Evolutionary conservation across 345 rosid species (phyloP).

Genomic region (Populus pruinosa): DNA sequence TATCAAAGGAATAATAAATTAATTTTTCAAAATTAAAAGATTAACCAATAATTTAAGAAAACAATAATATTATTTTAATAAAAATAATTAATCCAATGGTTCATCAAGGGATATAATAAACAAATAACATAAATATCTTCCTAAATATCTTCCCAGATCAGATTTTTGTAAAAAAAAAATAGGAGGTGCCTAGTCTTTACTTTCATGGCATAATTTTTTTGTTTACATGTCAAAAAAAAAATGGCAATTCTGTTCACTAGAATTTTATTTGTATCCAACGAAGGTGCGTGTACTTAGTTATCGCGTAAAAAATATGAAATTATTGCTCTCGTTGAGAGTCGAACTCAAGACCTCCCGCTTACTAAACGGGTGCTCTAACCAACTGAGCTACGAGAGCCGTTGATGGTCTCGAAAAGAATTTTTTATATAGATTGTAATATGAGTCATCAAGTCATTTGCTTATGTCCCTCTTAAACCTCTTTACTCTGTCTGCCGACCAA

Average conservation of each 20-base stretch:
- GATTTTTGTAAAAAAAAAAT: background rate
- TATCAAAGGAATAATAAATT: no score
- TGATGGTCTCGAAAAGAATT: background rate
- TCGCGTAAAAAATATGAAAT: no score
- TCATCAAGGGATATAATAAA: no score
- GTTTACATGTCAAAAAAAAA: no score
- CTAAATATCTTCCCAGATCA: no score
- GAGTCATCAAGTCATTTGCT: background rate
- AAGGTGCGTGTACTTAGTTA: no score
- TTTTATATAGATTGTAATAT: fast-evolving
- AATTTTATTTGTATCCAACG: no score
- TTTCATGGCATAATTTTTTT: background rate
- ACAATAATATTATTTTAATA: no score
- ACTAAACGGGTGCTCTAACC: slow-evolving; percentile 95
- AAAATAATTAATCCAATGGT: no score
- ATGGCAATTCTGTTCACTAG: background rate
- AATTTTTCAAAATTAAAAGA: no score
- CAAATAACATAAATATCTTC: no score
- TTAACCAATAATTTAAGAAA: no score
- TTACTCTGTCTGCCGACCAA: background rate
- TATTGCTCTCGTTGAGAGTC: slow-evolving; percentile 74
- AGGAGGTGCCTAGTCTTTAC: background rate
- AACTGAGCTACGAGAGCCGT: slow-evolving; percentile 84
- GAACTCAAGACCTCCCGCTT: slow-evolving; percentile 95
- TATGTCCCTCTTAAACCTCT: background rate